Conservation (phyloP, 78 protist genomes). For the Dictyostelium firmibasis region DNA sequence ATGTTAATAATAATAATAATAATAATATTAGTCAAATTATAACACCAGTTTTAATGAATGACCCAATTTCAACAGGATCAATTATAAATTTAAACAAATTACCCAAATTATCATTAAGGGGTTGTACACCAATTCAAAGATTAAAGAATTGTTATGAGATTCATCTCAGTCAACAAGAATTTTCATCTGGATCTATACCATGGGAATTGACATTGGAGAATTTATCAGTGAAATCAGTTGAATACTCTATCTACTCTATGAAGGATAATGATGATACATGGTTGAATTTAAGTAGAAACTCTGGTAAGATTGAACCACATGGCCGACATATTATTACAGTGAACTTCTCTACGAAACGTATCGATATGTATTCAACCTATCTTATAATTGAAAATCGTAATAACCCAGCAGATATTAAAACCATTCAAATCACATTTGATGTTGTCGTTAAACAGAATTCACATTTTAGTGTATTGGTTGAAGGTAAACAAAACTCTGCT, state of each 20-base stretch:
- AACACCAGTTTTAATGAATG: neutral
- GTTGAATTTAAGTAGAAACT: constrained; percentile 56
- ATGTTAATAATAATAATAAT: neutral
- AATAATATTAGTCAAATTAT: neutral
- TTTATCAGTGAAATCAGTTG: neutral
- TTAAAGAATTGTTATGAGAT: constrained; percentile 73
- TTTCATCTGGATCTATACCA: constrained; percentile 52
- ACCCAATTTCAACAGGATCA: constrained; percentile 12
- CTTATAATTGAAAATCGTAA: constrained; percentile 67
- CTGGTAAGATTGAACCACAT: constrained; percentile 78
- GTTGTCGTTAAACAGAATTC: constrained; percentile 73
- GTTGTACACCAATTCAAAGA: constrained; percentile 80
- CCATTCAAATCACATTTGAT: constrained; percentile 71
- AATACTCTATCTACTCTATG: constrained; percentile 59
- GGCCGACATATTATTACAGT: constrained; percentile 74
- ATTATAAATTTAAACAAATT: neutral
- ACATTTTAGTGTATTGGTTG: constrained; percentile 70
- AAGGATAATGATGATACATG: constrained; percentile 69
- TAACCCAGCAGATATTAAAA: constrained; percentile 74
- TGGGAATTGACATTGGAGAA: constrained; percentile 79
- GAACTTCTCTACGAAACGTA: constrained; percentile 58
- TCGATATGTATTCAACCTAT: constrained; percentile 74
- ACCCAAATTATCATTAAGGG: constrained; percentile 58
- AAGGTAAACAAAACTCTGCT: constrained; percentile 44
- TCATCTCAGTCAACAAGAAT: constrained; percentile 74